Evolutionary conservation across 768 basidiomycete species (phyloP).

Genomic region (Tulasnella sp.): DNA sequence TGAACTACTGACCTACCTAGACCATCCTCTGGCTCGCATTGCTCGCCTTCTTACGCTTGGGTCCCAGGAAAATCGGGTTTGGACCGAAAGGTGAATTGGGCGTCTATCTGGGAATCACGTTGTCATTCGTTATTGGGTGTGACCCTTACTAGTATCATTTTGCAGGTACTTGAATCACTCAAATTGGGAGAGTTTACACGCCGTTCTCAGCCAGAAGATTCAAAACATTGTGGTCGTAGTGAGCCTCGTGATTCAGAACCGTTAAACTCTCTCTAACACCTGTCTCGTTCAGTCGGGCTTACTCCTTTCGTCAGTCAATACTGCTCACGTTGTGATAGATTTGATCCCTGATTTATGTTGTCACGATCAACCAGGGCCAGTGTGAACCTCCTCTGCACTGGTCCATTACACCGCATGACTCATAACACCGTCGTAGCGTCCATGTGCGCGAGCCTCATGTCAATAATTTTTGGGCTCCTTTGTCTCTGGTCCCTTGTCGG

Average conservation of each 20-base stretch:
- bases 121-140: background rate
- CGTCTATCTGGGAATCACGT: background rate
- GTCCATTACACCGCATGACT: background rate
- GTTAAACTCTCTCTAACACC: background rate
- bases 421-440: background rate
- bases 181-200: background rate
- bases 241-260: background rate
- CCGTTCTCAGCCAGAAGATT: background rate
- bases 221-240: background rate
- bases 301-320: slow-evolving; percentile 1
- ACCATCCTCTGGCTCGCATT: background rate
- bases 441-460: background rate
- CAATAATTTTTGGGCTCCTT: background rate
- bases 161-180: background rate
- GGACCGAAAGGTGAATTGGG: background rate
- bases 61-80: background rate
- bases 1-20: too few species aligned
- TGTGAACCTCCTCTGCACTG: background rate
- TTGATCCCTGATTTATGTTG: background rate
- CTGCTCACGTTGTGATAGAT: too few species aligned
- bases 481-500: background rate
- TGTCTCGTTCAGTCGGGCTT: background rate
- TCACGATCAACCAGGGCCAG: background rate
- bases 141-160: background rate
- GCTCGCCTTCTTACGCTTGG: background rate